These are phyloP conservation scores for Taphrina populina DNA, from an alignment of 1,139 yeast genomes.

Conservation along the genomic window DNA sequence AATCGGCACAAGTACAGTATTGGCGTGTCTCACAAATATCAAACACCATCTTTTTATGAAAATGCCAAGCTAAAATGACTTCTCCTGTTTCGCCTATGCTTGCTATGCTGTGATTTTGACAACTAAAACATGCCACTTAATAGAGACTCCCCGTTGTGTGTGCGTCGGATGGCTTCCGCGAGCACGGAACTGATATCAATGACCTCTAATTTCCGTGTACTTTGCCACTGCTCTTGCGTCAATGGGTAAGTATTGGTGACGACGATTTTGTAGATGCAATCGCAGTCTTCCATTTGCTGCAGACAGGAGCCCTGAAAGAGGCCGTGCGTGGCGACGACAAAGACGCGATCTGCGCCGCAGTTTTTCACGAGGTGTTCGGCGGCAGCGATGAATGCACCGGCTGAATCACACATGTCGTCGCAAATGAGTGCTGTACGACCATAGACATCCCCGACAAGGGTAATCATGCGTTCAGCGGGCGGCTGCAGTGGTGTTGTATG, in stretches of 20 bases:
- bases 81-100: too few species aligned
- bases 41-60: too few species aligned
- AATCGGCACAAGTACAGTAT: too few species aligned
- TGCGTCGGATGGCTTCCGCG: constrained; percentile 98
- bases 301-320: constrained; percentile 83
- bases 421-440: constrained; percentile 87
- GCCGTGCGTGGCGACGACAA: constrained; percentile 93
- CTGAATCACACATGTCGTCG: constrained; percentile 96
- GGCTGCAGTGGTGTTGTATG: constrained; percentile 76
- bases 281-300: constrained; percentile 71
- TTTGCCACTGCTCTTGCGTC: constrained; percentile 57
- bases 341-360: constrained; percentile 91
- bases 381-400: constrained; percentile 89
- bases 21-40: too few species aligned
- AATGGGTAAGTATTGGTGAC: constrained; percentile 97
- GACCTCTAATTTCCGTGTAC: constrained; percentile 62
- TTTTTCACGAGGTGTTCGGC: constrained; percentile 93
- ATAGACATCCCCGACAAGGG: constrained; percentile 93
- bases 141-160: constrained; percentile 58
- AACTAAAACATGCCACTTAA: constrained; percentile 6
- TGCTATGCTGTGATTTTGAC: too few species aligned
- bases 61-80: too few species aligned
- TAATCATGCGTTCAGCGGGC: constrained; percentile 78
- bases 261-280: constrained; percentile 81
- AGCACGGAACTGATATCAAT: constrained; percentile 93